These are phyloP conservation scores for Sordariomycetes sp. DNA, from an alignment of 2,329 filamentous ascomycete species.

Conservation along the genomic window DNA sequence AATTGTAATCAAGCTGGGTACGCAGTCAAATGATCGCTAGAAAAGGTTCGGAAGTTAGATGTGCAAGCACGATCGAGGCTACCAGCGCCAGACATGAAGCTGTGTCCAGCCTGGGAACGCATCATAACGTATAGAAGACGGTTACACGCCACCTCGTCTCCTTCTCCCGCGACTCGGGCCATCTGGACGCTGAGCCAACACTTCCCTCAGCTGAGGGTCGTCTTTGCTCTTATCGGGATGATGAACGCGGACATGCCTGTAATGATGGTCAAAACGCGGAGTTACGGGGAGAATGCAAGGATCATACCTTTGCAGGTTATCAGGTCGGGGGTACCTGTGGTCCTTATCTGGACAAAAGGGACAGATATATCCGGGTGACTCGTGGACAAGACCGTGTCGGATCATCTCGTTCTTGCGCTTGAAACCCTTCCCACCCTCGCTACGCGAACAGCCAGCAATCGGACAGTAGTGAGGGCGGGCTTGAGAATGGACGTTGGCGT, in stretches of 20 bases:
- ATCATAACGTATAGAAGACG: too few relatives aligned
- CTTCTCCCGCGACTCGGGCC: slow-evolving; percentile 74
- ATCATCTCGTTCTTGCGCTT: slow-evolving; percentile 70
- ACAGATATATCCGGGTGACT: slow-evolving; percentile 90
- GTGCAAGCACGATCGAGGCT: too few relatives aligned
- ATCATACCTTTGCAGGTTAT: slow-evolving; percentile 84
- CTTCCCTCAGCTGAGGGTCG: slow-evolving; percentile 70
- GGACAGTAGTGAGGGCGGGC: slow-evolving; percentile 57
- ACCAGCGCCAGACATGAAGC: too few relatives aligned
- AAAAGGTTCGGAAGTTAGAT: too few relatives aligned
- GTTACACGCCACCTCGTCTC: slow-evolving; percentile 40
- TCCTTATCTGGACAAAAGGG: slow-evolving; percentile 92
- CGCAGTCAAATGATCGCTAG: too few relatives aligned
- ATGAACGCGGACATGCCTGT: slow-evolving; percentile 84
- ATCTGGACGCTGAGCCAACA: slow-evolving; percentile 77
- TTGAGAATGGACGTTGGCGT: slow-evolving; percentile 63
- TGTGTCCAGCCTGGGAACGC: too few relatives aligned
- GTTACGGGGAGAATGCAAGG: background rate
- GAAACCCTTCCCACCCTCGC: slow-evolving; percentile 57
- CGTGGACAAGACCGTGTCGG: slow-evolving; percentile 76
- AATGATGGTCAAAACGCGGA: slow-evolving; percentile 6
- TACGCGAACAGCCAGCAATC: slow-evolving; percentile 52
- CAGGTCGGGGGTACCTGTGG: slow-evolving; percentile 88
- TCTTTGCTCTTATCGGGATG: slow-evolving; percentile 86
- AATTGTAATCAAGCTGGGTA: too few relatives aligned